Conservation (phyloP, 176 grass and related monocot genomes). For the Musa troglodytarum region DNA sequence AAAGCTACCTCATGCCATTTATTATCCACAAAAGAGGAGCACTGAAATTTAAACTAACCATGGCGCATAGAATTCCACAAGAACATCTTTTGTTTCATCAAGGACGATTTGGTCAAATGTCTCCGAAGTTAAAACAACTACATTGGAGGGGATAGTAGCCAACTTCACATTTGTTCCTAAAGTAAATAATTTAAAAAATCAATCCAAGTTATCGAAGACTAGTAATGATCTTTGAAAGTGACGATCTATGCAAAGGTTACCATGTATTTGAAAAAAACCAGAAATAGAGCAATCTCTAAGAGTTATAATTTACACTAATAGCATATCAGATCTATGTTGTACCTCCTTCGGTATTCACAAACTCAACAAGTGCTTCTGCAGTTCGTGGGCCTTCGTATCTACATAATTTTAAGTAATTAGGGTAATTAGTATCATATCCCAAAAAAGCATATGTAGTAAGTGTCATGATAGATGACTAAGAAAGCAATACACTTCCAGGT, state of each 20-base stretch:
- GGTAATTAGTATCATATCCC: no score
- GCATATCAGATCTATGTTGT: conserved; percentile 2
- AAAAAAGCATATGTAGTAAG: neutral
- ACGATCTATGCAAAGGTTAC: neutral
- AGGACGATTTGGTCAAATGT: conserved; percentile 76
- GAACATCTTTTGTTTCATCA: conserved; percentile 93
- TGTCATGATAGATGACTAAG: neutral
- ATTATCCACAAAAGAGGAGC: neutral
- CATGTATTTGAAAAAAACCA: neutral
- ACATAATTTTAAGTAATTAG: neutral
- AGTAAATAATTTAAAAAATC: conserved; percentile 14
- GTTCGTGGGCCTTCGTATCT: conserved; percentile 87
- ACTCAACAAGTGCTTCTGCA: conserved; percentile 71
- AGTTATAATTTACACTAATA: neutral
- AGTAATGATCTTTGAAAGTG: neutral
- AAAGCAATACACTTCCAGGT: conserved; percentile 15
- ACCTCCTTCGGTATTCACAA: conserved; percentile 94
- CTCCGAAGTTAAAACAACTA: conserved; percentile 57
- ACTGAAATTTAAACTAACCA: conserved; percentile 48
- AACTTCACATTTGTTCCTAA: conserved; percentile 91
- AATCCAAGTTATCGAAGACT: conserved; percentile 4
- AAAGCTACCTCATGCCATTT: neutral
- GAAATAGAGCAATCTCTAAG: neutral
- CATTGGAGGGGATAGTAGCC: conserved; percentile 65
- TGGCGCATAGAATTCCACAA: conserved; percentile 99